These are phyloP conservation scores for Waitea zeae DNA, from an alignment of 1,284 basidiomycete species.

Conservation along the genomic window DNA sequence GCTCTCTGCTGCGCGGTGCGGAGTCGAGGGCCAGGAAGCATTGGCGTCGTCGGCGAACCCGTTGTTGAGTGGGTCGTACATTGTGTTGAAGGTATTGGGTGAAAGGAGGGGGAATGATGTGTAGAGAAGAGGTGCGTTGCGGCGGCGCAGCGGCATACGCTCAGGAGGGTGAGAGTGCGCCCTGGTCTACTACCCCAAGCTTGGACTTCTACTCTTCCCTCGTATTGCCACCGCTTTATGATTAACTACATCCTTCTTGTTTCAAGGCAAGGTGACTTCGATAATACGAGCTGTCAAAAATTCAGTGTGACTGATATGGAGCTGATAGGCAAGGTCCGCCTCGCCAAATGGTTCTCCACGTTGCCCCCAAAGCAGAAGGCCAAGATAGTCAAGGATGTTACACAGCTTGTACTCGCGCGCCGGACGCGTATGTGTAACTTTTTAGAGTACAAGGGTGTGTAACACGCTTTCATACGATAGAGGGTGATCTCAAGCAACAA, in stretches of 20 bases:
- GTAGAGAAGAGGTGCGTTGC: too few species aligned
- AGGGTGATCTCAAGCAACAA: constrained; percentile 4
- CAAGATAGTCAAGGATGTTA: constrained; percentile 99
- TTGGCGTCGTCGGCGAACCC: constrained; percentile 16
- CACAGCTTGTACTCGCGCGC: constrained; percentile 90
- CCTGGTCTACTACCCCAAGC: too few species aligned
- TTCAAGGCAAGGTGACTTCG: constrained; percentile 69
- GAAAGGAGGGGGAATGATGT: too few species aligned
- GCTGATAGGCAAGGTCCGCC: constrained; percentile 81
- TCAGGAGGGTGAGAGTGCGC: too few species aligned
- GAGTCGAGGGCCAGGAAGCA: constrained; percentile 25
- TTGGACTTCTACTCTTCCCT: too few species aligned
- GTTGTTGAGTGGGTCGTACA: constrained; percentile 22
- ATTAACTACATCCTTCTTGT: constrained; percentile 53
- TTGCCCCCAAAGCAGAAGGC: constrained; percentile 87
- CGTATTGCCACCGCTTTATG: constrained; percentile 14
- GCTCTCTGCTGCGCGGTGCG: constrained; percentile 20
- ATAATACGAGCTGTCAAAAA: not conserved
- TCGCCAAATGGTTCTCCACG: constrained; percentile 98
- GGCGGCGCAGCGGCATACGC: too few species aligned
- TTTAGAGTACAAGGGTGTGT: constrained; percentile 91
- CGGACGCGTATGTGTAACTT: constrained; percentile 99
- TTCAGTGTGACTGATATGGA: not conserved
- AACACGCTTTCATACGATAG: too few species aligned
- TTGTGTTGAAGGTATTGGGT: too few species aligned